Conservation (phyloP, 306 rosid species). For the Urtica urens region DNA sequence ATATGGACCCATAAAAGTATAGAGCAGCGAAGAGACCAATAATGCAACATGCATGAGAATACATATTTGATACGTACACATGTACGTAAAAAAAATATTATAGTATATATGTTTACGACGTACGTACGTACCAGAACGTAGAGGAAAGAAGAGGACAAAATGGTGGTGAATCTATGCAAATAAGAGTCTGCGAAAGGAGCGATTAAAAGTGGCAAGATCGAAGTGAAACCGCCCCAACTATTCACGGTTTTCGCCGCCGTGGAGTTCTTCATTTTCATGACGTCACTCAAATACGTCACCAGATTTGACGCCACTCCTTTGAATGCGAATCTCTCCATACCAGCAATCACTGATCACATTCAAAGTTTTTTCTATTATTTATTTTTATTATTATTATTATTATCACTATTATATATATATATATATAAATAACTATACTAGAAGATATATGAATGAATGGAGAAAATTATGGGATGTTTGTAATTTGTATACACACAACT, state of each 20-base stretch:
- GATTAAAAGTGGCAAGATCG: conserved; percentile 69
- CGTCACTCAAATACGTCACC: conserved; percentile 75
- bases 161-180: conserved; percentile 65
- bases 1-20: too few relatives aligned
- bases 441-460: too few relatives aligned
- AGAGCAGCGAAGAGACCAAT: too few relatives aligned
- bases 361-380: too few relatives aligned
- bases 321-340: conserved; percentile 88
- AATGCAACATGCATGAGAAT: too few relatives aligned
- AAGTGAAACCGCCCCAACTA: conserved; percentile 80
- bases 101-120: conserved; percentile 15
- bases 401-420: too few relatives aligned
- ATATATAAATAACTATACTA: not conserved
- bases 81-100: not conserved
- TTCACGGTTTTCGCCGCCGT: conserved; percentile 84
- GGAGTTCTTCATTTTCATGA: conserved; percentile 68
- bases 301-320: conserved; percentile 85
- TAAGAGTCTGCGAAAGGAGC: conserved; percentile 85
- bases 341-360: conserved; percentile 71
- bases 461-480: too few relatives aligned
- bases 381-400: not conserved
- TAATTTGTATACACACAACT: too few relatives aligned
- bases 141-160: conserved; percentile 50
- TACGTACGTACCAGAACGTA: conserved; percentile 56
- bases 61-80: too few relatives aligned